Evolutionary conservation across 1,139 yeast genomes (phyloP).

Genomic region (Geotrichum reessii): DNA sequence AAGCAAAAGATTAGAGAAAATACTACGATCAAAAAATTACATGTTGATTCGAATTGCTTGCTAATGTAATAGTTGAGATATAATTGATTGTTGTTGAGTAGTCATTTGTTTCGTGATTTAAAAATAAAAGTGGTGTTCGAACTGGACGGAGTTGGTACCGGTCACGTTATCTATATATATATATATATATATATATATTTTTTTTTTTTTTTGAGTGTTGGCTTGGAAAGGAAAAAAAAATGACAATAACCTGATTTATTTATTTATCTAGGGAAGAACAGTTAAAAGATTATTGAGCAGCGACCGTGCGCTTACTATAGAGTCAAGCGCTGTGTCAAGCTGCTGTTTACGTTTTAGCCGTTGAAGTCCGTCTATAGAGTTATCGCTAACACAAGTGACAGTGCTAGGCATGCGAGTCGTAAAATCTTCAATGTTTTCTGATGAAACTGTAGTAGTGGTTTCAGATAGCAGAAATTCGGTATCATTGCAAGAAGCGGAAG

Average conservation of each 20-base stretch:
- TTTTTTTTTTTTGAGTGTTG: background rate
- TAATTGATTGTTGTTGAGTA: too few species aligned
- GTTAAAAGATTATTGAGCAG: background rate
- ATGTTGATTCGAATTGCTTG: too few species aligned
- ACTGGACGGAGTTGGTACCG: too few species aligned
- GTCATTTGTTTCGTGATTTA: too few species aligned
- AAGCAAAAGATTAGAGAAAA: too few species aligned
- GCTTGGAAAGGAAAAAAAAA: too few species aligned
- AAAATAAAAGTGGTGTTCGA: too few species aligned
- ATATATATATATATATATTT: background rate
- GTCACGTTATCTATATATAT: background rate
- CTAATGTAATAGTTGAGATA: too few species aligned
- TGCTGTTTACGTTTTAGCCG: background rate
- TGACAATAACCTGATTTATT: too few species aligned
- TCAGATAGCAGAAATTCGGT: background rate
- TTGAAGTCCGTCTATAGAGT: background rate
- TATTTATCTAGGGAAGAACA: background rate
- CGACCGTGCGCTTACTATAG: slow-evolving; percentile 1
- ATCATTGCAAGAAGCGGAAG: background rate
- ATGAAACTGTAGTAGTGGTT: background rate
- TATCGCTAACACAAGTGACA: background rate
- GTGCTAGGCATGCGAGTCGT: background rate
- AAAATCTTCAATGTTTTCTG: too few species aligned
- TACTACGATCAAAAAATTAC: too few species aligned
- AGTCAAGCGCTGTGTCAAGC: slow-evolving; percentile 1